These are phyloP conservation scores for Cryptococcus maquisensis DNA, from an alignment of 1,284 basidiomycete species.

Conservation along the genomic window DNA sequence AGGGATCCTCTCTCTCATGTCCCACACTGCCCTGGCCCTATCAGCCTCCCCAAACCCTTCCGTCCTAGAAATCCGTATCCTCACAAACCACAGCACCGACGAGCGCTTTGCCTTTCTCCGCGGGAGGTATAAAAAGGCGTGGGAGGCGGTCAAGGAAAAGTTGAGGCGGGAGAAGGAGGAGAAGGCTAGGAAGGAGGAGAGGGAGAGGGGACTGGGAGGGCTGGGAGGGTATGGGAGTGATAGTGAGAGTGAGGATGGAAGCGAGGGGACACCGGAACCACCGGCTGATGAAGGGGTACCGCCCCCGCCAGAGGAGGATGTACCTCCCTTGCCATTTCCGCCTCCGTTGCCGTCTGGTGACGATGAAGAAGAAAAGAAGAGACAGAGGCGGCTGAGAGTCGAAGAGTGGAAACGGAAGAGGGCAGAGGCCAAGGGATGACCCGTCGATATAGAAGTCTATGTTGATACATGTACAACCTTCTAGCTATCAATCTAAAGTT, in stretches of 20 bases:
- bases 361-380: constrained; percentile 23
- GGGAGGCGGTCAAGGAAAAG: constrained; percentile 49
- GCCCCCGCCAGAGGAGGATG: constrained; percentile 10
- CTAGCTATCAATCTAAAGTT: not conserved
- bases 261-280: constrained; percentile 15
- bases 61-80: constrained; percentile 77
- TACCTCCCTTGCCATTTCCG: not conserved
- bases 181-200: constrained; percentile 13
- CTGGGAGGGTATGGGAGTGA: constrained; percentile 46
- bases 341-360: constrained; percentile 1
- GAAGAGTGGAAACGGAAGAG: constrained; percentile 33
- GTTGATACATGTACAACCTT: not conserved
- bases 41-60: constrained; percentile 65
- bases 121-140: constrained; percentile 64
- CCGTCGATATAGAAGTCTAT: not conserved
- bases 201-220: constrained; percentile 22
- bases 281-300: constrained; percentile 8
- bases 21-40: constrained; percentile 66
- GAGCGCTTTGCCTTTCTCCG: constrained; percentile 69
- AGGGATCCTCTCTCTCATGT: constrained; percentile 63
- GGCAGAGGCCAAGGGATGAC: constrained; percentile 1
- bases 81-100: constrained; percentile 72
- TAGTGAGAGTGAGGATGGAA: constrained; percentile 20
- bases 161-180: constrained; percentile 11
- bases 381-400: constrained; percentile 16